Evolutionary conservation across 495 filamentous ascomycete genomes (phyloP), one percentile per base, ranked within the genome.

Genomic region (Halenospora varia): DNA sequence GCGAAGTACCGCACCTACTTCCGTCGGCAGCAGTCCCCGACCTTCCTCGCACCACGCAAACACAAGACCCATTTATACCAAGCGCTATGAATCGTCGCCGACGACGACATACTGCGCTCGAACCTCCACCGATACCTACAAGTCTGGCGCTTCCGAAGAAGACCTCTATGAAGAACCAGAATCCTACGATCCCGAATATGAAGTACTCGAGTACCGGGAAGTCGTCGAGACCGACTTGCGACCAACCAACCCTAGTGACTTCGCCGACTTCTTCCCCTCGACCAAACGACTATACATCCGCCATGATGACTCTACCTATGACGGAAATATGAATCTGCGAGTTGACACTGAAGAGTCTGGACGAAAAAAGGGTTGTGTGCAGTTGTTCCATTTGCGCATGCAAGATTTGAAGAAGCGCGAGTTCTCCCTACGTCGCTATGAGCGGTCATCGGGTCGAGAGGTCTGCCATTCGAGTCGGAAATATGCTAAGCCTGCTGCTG

Each of bases 271-370:
- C 61, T 98, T 96, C 70, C 93, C 94, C 10, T 93, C 93, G 10
- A 77, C 85, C 25, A 82, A 89, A 62, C 81, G 87, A 47, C 73
- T 98, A 25, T 81, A 80, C 41, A 94, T 98, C 64, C 84, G 88
- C 44, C 94, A 98, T 64, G 94, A 98, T 66, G 91, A 96, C 71
- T 80, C 89, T 35, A 96, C 94, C 2, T 69, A 86, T 17, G 94
- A 98, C 70, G 93, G 94, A 18, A 96, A 97, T 77, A 96, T 97
- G 94, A 96, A 97, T 68, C 79, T 98, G 53, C 86, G 92, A 42
- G 79, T 98, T 49, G 92, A 97, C 68, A 91, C 91, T 15, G 77
- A 87, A 53, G 74, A 71, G 4, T 55, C 53, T 13, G 26, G 51
- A 18, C 62, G 74, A n/a, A 73, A 72, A 40, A 78, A 73, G 64